A percentile compares a stretch with the other conserved stretches of the same genome.
These are phyloP conservation scores for Coemansia biformis DNA, from an alignment of 192 early-diverging fungal species.

Conservation along the genomic window DNA sequence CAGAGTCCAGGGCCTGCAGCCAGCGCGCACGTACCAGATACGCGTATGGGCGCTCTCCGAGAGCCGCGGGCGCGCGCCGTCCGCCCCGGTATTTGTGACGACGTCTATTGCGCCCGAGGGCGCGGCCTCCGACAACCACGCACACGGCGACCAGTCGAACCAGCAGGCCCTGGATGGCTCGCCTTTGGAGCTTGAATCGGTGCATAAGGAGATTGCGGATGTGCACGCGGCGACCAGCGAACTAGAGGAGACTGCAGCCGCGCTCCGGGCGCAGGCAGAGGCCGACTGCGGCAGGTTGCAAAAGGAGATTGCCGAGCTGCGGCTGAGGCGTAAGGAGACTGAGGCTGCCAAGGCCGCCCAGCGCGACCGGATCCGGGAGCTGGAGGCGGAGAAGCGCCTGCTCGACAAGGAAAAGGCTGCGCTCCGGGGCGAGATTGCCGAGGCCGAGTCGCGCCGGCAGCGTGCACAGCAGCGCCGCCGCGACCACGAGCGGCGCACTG, in stretches of 20 bases:
- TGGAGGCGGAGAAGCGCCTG: conserved; percentile 36
- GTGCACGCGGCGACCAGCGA: conserved; percentile 9
- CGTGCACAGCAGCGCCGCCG: conserved; percentile 19
- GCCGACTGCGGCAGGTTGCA: conserved; percentile 25
- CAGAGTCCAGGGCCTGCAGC: conserved; percentile 17
- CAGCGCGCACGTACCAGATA: conserved; percentile 30
- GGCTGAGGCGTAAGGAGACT: conserved; percentile 23
- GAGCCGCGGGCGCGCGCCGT: conserved; percentile 32
- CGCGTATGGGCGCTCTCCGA: conserved; percentile 38
- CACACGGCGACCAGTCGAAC: neutral
- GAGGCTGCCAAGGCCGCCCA: conserved; percentile 17
- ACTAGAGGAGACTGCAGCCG: conserved; percentile 12
- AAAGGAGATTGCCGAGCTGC: conserved; percentile 23
- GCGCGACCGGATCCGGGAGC: conserved; percentile 26
- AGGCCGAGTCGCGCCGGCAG: conserved; percentile 19
- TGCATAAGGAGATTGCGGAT: conserved; percentile 11
- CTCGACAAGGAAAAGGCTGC: conserved; percentile 23
- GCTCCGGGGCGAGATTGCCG: conserved; percentile 21
- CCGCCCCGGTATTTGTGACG: conserved; percentile 36
- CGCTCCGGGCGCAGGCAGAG: conserved; percentile 16
- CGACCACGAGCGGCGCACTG: conserved; percentile 20
- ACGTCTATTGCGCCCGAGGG: conserved; percentile 11
- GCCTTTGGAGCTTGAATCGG: conserved; percentile 8
- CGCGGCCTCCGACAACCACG: neutral
- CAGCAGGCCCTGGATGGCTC: conserved; percentile 2